Evolutionary conservation across 163 green algal species (phyloP).

Genomic region (Coccomyxa subellipsoidea): DNA sequence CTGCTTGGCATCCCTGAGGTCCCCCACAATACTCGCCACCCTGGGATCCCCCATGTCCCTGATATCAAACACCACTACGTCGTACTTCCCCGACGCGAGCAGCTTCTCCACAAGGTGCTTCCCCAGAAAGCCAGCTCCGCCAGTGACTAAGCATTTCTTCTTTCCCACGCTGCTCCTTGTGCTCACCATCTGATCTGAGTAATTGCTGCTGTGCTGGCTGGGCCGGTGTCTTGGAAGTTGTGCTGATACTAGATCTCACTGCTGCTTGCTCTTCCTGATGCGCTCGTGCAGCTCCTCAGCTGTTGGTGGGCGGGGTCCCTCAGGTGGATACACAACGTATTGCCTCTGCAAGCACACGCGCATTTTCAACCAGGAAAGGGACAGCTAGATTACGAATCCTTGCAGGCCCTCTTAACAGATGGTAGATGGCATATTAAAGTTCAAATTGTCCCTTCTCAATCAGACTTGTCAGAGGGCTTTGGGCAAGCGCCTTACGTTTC

Average conservation of each 20-base stretch:
- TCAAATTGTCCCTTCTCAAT: no score
- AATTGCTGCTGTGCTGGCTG: no score
- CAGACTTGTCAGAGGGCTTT: no score
- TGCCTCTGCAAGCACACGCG: slow-evolving; percentile 34
- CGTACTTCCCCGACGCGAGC: slow-evolving; percentile 53
- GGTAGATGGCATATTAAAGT: no score
- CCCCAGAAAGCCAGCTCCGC: slow-evolving; percentile 83
- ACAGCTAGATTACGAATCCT: no score
- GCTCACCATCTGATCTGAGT: slow-evolving; percentile 2
- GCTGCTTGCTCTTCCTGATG: slow-evolving; percentile 32
- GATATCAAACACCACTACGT: slow-evolving; percentile 84
- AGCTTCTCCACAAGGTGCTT: slow-evolving; percentile 77
- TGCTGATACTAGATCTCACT: neutral
- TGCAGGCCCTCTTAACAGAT: no score
- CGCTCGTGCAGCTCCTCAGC: slow-evolving; percentile 59
- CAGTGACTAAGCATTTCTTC: slow-evolving; percentile 62
- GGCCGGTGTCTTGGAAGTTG: no score
- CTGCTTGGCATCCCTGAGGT: slow-evolving; percentile 65
- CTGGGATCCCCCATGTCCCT: slow-evolving; percentile 27
- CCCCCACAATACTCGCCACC: slow-evolving; percentile 52
- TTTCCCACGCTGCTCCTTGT: slow-evolving; percentile 10
- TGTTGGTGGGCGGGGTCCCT: slow-evolving; percentile 52
- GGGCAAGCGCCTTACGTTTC: slow-evolving; percentile 58
- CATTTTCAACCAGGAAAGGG: neutral
- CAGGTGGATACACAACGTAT: slow-evolving; percentile 73